These are phyloP conservation scores for Peribolospora kevripleyi DNA, from an alignment of 768 basidiomycete species.

Conservation along the genomic window DNA sequence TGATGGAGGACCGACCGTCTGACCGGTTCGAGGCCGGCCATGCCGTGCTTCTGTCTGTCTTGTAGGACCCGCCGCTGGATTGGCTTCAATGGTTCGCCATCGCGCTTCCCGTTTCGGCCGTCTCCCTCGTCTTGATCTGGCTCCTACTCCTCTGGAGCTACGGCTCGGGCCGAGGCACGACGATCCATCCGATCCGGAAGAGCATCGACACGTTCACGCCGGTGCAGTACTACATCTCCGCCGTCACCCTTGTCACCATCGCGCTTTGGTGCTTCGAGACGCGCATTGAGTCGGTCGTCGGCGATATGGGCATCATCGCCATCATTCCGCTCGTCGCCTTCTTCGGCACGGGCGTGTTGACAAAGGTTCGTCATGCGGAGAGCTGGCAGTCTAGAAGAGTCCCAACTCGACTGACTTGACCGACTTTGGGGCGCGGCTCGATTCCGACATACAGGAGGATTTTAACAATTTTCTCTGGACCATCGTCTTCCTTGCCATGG, in stretches of 20 bases:
- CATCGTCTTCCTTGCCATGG: conserved; percentile 92
- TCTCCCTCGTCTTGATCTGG: conserved; percentile 83
- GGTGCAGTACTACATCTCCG: conserved; percentile 74
- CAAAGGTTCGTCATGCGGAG: conserved; percentile 39
- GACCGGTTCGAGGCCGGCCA: no score
- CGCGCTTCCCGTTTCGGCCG: conserved; percentile 62
- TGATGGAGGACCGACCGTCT: no score
- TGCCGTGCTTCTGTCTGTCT: no score
- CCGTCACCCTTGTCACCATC: conserved; percentile 66
- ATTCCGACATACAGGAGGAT: conserved; percentile 39
- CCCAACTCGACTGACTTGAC: neutral
- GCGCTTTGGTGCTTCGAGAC: conserved; percentile 72
- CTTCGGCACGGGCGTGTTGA: conserved; percentile 75
- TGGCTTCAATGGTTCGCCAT: conserved; percentile 91
- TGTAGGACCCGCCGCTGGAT: conserved; percentile 38
- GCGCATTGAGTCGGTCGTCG: conserved; percentile 44
- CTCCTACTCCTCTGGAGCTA: conserved; percentile 61
- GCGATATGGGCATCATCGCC: conserved; percentile 95
- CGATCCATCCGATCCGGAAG: conserved; percentile 62
- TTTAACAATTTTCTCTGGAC: conserved; percentile 67
- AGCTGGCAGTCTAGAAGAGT: neutral
- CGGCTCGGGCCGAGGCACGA: conserved; percentile 43
- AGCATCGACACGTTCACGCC: conserved; percentile 53
- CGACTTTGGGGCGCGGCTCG: neutral
- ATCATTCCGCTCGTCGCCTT: conserved; percentile 79